Evolutionary conservation across 2,329 filamentous ascomycete species (phyloP).

Genomic region (Xylaria hypoxylon): DNA sequence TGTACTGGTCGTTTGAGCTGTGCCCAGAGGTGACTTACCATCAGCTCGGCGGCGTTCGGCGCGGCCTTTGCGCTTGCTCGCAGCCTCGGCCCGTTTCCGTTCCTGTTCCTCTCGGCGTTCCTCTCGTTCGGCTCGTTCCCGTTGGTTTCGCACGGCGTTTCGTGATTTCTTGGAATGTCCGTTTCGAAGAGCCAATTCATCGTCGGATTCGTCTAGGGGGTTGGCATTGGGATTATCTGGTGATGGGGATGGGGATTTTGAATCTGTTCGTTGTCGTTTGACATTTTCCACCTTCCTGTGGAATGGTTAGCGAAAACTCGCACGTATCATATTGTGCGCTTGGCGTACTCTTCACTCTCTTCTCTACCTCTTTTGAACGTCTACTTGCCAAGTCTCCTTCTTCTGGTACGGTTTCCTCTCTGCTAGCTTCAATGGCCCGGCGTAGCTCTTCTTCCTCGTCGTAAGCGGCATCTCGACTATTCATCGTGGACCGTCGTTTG

Average conservation of each 20-base stretch:
- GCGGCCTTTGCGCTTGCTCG: conserved; percentile 82
- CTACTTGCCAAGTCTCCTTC: conserved; percentile 66
- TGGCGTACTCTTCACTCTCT: conserved; percentile 90
- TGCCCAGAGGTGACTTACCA: conserved; percentile 62
- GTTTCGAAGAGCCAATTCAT: conserved; percentile 74
- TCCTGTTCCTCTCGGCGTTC: conserved; percentile 83
- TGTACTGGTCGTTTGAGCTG: conserved; percentile 41
- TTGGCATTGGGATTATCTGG: conserved; percentile 61
- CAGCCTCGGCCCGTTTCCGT: conserved; percentile 76
- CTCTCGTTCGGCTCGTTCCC: conserved; percentile 74
- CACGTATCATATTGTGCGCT: conserved; percentile 25
- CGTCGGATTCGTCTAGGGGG: conserved; percentile 73
- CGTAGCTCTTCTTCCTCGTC: conserved; percentile 93
- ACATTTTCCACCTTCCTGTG: conserved; percentile 74
- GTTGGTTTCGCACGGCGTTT: conserved; percentile 67
- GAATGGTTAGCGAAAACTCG: conserved; percentile 45
- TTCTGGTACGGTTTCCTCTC: conserved; percentile 74
- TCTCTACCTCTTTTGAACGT: conserved; percentile 87
- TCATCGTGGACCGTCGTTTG: conserved; percentile 96
- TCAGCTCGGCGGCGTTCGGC: conserved; percentile 84
- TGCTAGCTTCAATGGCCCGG: conserved; percentile 94
- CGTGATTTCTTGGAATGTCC: conserved; percentile 70
- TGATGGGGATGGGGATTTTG: conserved; percentile 74
- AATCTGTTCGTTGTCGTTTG: conserved; percentile 87
- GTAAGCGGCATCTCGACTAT: conserved; percentile 93